Evolutionary conservation across 768 basidiomycete genomes (phyloP).

Genomic region (Trametes cingulata): DNA sequence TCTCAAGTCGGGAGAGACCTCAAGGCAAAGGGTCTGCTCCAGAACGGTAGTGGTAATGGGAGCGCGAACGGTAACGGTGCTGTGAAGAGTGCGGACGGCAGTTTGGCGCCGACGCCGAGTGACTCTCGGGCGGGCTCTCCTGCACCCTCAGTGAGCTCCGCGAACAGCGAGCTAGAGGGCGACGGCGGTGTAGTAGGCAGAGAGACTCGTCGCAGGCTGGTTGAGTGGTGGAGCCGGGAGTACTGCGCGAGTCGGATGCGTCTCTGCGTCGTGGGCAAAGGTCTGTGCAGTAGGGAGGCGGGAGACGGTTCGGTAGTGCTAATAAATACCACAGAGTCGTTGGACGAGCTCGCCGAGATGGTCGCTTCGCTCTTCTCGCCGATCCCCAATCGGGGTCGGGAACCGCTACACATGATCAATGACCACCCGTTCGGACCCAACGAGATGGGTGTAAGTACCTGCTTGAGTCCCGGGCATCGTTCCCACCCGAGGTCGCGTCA

Average conservation of each 20-base stretch:
- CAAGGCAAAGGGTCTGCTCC: constrained; percentile 49
- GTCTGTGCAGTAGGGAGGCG: constrained; percentile 36
- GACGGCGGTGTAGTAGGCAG: constrained; percentile 79
- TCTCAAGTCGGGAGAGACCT: constrained; percentile 59
- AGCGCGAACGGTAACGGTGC: constrained; percentile 21
- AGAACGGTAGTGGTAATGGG: constrained; percentile 21
- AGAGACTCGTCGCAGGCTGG: constrained; percentile 73
- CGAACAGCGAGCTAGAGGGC: constrained; percentile 59
- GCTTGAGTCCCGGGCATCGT: neutral
- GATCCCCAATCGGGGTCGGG: constrained; percentile 61
- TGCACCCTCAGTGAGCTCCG: constrained; percentile 54
- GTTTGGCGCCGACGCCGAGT: constrained; percentile 37
- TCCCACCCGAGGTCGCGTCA: constrained; percentile 3
- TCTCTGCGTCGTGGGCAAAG: constrained; percentile 77
- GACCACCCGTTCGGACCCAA: constrained; percentile 78
- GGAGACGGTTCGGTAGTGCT: neutral
- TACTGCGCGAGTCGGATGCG: constrained; percentile 85
- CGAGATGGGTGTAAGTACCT: constrained; percentile 66
- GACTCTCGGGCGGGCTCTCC: constrained; percentile 61
- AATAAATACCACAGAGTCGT: constrained; percentile 51
- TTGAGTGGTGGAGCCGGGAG: constrained; percentile 84
- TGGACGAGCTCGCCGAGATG: constrained; percentile 69
- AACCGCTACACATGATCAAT: constrained; percentile 59
- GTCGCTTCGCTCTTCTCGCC: constrained; percentile 71
- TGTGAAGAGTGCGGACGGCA: constrained; percentile 32